Base-by-base conservation (phyloP, 2,329 filamentous ascomycete genomes). In the Sporothrix globosa region DNA sequence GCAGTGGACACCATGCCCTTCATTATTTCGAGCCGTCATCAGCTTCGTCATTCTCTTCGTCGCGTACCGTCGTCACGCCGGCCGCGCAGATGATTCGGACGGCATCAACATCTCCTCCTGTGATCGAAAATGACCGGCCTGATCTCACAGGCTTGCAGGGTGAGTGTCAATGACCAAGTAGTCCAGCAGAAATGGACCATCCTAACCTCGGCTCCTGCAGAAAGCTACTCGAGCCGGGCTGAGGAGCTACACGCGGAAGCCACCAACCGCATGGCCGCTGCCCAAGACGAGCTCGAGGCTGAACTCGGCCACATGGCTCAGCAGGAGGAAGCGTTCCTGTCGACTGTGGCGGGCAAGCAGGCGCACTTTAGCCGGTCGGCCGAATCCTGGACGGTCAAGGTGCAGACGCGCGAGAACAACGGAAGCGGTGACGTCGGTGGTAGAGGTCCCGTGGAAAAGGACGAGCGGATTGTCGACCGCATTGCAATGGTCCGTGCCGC, bases 211-310 rank as follows among this genome's bases (percentile, higher is more conserved):
- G 3, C 2, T 17, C 24, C 13, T 34, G 7, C 27, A 74, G 73
- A 73, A 50, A 74, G 68, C 63, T 74, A 74, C 69, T 73, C 72
- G 1, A 53, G 58, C 3, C 63, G 71, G 9, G 73, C 73, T 19
- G 53, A 67, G 17, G 70, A 71, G 44, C 56, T 75, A 19, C 70
- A 74, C 65, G 34, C 10, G 4, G 63, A 70, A 13, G 72, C 74
- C 2, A 70, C 50, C 34, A 14, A 63, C 27, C 73, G 63, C n/a
- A 67, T 75, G 52, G 13, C 48, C 10, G 24, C 39, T 0, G 69
- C 67, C 0, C 70, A 74, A 2, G 27, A 63, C 4, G 7, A 19
- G 14, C 70, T 74, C 34, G 71, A 73, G 41, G 68, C 61, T 52
- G 66, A 69, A 52, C 56, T 73, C 14, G 46, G 52, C 2, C 17